Conservation (phyloP, 2,329 filamentous ascomycete species). For the Xylariaceae sp. region DNA sequence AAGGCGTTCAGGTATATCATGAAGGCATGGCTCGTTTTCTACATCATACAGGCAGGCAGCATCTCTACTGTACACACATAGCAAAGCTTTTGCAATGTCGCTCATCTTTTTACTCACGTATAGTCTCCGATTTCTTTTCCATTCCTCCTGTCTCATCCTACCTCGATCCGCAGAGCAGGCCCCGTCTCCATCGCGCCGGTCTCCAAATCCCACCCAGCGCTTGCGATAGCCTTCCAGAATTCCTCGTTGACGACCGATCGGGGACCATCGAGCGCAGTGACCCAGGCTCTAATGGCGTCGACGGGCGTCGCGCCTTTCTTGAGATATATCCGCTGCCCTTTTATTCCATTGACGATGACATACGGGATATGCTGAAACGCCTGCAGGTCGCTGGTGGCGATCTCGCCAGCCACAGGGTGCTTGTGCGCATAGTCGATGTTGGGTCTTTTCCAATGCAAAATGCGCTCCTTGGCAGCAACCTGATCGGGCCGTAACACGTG, state of each 20-base stretch:
- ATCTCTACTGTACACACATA: constrained; percentile 19
- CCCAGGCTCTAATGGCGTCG: constrained; percentile 35
- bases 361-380: constrained; percentile 53
- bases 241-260: constrained; percentile 32
- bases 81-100: constrained; percentile 7
- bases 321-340: constrained; percentile 54
- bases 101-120: constrained; percentile 21
- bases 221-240: constrained; percentile 44
- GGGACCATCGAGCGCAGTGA: constrained; percentile 36
- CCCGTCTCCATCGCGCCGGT: constrained; percentile 63
- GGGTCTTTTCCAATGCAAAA: constrained; percentile 53
- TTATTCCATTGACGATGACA: constrained; percentile 54
- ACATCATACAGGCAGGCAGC: constrained; percentile 5
- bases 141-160: constrained; percentile 26
- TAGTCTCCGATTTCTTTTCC: constrained; percentile 27
- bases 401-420: constrained; percentile 21
- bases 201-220: constrained; percentile 62
- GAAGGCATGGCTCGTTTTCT: constrained; percentile 9
- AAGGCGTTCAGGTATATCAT: constrained; percentile 23
- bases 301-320: constrained; percentile 51
- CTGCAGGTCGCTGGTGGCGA: constrained; percentile 39
- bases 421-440: constrained; percentile 41
- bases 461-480: constrained; percentile 60
- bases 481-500: constrained; percentile 59
- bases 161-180: constrained; percentile 42